phyloP scores from a whole-genome alignment of 495 filamentous ascomycete genomes.

The Penicillium atrosanguineum region DNA sequence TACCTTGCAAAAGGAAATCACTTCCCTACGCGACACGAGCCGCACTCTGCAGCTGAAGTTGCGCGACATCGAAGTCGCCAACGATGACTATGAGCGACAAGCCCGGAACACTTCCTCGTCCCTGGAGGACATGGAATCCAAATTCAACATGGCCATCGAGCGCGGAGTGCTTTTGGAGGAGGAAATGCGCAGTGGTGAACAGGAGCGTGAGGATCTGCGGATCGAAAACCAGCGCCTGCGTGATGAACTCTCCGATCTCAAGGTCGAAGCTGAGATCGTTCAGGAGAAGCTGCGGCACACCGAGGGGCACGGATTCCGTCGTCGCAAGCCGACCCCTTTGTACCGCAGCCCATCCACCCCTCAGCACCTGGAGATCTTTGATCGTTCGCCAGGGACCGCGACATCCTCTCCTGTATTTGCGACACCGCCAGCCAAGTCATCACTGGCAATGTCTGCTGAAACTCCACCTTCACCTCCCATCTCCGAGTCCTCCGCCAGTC shows the following conservation, averaged over 20 bases:
- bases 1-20: conserved; percentile 92
- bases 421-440: conserved; percentile 67
- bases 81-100: conserved; percentile 97
- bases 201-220: conserved; percentile 81
- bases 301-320: conserved; percentile 51
- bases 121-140: conserved; percentile 93
- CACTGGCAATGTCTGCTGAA: conserved; percentile 72
- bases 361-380: conserved; percentile 51
- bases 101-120: conserved; percentile 91
- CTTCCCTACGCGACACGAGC: conserved; percentile 78
- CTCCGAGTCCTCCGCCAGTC: conserved; percentile 48
- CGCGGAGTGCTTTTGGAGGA: conserved; percentile 89
- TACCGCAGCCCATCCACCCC: conserved; percentile 45
- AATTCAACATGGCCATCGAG: conserved; percentile 93
- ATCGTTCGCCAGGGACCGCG: conserved; percentile 58
- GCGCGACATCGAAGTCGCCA: conserved; percentile 93
- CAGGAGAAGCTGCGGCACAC: conserved; percentile 82
- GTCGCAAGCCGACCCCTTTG: conserved; percentile 52
- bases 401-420: conserved; percentile 71
- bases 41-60: conserved; percentile 76
- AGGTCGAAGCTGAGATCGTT: conserved; percentile 90
- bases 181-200: conserved; percentile 84
- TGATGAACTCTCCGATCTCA: conserved; percentile 88
- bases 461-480: conserved; percentile 67
- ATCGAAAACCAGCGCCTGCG: conserved; percentile 86